Base-by-base conservation (phyloP, 2,329 filamentous ascomycete genomes). In the Xylaria multiplex region DNA sequence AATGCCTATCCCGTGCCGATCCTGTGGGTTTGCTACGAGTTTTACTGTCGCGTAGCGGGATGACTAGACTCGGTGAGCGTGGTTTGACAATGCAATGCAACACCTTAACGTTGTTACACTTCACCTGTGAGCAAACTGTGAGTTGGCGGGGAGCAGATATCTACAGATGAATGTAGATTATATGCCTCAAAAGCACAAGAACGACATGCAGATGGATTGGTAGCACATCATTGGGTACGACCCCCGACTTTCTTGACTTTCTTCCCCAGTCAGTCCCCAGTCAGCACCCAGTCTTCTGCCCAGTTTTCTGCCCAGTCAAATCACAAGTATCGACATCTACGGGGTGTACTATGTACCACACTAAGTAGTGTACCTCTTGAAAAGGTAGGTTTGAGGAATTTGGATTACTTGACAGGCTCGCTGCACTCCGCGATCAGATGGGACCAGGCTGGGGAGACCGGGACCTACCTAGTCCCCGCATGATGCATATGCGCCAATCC, bases 401-500 rank as follows among this genome's bases (percentile, higher is more conserved):
- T 27, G 30, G 6, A 30, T 32, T 37, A 42, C 13, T 43, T 40
- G 49, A 52, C 35, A 42, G 19, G 40, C 37, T 45, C n/a, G 53
- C 50, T 64, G 37, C 61, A 59, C 46, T 37, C 54, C 37, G n/a
- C 40, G 19, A 52, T 43, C 11, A 49, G 49, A 32, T 19, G 35
- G 11, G 35, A 37, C 35, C 35, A 37, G 6, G 35, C 7, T 13
- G 7, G 35, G 35, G 35, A 37, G 32, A 43, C 53, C 48, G 40
- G 49, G 46, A 19, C 16, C 24, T 35, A 27, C 27, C 27, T 27
- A 27, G 24, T 27, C 46, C 53, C 61, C 59, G 65, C 61, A 67
- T 61, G 46, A 45, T 58, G 57, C 61, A 61, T 64, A 55, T 57
- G 57, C 48, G 42, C 62, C 9, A 50, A 54, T 49, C 27, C 58